Evolutionary conservation across 192 early-diverging fungal genomes (phyloP).

Genomic region (Geosiphon pyriformis): DNA sequence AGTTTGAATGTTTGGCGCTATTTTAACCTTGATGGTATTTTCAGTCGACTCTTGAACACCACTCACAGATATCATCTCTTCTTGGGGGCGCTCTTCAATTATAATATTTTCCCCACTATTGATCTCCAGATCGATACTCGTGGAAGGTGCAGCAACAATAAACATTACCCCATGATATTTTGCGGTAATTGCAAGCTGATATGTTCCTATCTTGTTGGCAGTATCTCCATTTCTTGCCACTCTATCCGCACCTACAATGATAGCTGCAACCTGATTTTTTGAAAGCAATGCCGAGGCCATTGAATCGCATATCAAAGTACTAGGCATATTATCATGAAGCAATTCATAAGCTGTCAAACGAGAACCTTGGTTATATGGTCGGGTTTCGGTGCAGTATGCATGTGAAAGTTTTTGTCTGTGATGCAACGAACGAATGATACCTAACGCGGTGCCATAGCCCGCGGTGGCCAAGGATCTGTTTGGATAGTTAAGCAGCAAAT

Average conservation of each 20-base stretch:
- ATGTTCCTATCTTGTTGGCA: constrained; percentile 98
- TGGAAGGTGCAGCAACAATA: constrained; percentile 94
- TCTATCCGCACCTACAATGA: constrained; percentile 95
- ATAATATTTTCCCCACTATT: constrained; percentile 67
- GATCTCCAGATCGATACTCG: constrained; percentile 80
- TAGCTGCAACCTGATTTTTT: constrained; percentile 58
- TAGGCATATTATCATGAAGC: constrained; percentile 84
- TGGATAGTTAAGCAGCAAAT: too few species aligned
- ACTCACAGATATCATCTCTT: constrained; percentile 59
- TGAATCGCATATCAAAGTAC: constrained; percentile 86
- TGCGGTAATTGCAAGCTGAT: constrained; percentile 93
- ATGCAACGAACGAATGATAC: constrained; percentile 82
- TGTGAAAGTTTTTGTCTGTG: constrained; percentile 51
- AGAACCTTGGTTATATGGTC: constrained; percentile 98
- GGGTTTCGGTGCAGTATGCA: constrained; percentile 92
- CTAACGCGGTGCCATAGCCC: constrained; percentile 89
- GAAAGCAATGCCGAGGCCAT: constrained; percentile 83
- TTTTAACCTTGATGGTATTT: constrained; percentile 46
- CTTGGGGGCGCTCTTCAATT: constrained; percentile 75
- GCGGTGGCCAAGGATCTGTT: constrained; percentile 67
- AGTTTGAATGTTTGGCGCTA: constrained; percentile 82
- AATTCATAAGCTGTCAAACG: constrained; percentile 94
- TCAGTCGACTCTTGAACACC: constrained; percentile 20
- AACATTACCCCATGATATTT: constrained; percentile 77
- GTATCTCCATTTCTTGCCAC: constrained; percentile 97